phyloP scores from a whole-genome alignment of 2,329 filamentous ascomycete species.

The Xylaria multiplex region DNA sequence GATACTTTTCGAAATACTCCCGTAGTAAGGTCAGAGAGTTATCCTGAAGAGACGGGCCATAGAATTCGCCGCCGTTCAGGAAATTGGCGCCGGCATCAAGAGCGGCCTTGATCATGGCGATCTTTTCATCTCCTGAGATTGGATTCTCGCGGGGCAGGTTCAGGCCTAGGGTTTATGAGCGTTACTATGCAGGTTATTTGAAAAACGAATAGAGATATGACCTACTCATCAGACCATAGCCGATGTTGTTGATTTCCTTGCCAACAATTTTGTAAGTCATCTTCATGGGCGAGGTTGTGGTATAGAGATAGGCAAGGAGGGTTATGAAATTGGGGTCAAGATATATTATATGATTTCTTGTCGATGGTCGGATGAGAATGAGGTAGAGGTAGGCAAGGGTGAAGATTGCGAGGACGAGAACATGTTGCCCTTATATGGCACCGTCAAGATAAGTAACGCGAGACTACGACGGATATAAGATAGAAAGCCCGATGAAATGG shows the following conservation, averaged over 20 bases:
- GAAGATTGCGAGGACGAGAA: not conserved
- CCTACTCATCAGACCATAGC: constrained; percentile 49
- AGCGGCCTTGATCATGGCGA: constrained; percentile 58
- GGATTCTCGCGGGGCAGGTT: constrained; percentile 55
- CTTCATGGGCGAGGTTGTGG: not conserved
- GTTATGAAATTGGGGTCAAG: too few relatives aligned
- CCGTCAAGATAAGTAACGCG: too few relatives aligned
- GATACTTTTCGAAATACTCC: constrained; percentile 63
- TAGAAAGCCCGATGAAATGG: not conserved
- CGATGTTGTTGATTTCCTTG: constrained; percentile 35
- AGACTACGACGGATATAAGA: constrained; percentile 18
- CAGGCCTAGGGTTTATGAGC: constrained; percentile 47
- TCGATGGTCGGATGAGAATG: not conserved
- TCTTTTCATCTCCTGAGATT: constrained; percentile 48
- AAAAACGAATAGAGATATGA: not conserved
- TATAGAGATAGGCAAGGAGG: not conserved
- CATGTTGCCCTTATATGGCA: constrained; percentile 20
- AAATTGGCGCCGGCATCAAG: constrained; percentile 48
- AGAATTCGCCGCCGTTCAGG: constrained; percentile 65
- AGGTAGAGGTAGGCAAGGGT: not conserved
- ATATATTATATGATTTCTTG: not conserved
- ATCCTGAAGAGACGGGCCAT: constrained; percentile 56
- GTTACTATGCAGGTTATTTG: not conserved
- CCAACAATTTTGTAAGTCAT: constrained; percentile 37
- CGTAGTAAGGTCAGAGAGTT: constrained; percentile 62